Conservation (phyloP, 495 filamentous ascomycete genomes). For the Penicillium maclennaniae region DNA sequence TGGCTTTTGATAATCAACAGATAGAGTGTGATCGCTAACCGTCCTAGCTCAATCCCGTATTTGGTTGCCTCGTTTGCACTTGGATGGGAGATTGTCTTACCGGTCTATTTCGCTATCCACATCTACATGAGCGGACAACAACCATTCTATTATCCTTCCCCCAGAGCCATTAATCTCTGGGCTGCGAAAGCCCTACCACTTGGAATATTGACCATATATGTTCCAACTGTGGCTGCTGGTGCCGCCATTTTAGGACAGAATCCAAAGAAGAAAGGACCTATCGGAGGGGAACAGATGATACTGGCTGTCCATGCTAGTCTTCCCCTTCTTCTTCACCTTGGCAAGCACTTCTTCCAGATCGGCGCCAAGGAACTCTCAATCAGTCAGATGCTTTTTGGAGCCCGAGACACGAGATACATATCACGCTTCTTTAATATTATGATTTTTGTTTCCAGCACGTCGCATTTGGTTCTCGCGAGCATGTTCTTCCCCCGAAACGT, state of each 20-base stretch:
- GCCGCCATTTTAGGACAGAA: background rate
- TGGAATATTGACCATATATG: background rate
- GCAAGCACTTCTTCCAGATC: background rate
- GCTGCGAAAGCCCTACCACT: background rate
- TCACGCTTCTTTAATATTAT: background rate
- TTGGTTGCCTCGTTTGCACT: background rate
- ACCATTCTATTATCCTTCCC: slow-evolving; percentile 1
- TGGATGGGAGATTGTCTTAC: background rate
- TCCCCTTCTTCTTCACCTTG: background rate
- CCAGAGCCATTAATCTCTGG: background rate
- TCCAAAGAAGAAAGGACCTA: background rate
- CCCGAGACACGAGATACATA: background rate
- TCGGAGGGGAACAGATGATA: background rate
- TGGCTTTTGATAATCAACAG: background rate
- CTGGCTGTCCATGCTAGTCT: background rate
- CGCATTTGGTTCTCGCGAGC: background rate
- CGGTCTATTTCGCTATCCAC: background rate
- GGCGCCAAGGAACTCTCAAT: background rate
- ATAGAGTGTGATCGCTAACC: background rate
- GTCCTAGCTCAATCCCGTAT: background rate
- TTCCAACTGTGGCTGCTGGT: background rate
- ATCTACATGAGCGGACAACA: background rate
- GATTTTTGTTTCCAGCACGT: background rate
- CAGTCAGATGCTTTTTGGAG: background rate
- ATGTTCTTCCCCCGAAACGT: background rate